A percentile compares a stretch with the other conserved stretches of the same genome.
Evolutionary conservation across 805 yeast species (phyloP).

Genomic region (Kazachstania africana): DNA sequence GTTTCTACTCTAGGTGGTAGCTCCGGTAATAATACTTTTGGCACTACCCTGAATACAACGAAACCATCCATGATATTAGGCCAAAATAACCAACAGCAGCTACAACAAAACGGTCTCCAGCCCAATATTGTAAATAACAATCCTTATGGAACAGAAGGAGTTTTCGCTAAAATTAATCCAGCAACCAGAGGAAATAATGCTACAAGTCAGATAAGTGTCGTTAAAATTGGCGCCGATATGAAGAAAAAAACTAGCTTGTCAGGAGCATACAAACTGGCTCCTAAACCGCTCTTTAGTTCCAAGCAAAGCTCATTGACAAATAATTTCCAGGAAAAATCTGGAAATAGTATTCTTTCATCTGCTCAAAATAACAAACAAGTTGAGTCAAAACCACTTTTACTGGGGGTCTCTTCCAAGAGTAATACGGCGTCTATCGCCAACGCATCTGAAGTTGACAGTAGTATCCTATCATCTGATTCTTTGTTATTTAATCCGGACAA

Average conservation of each 20-base stretch:
- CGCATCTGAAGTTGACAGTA: conserved; percentile 3
- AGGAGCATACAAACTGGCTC: conserved; percentile 52
- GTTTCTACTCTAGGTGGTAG: conserved; percentile 10
- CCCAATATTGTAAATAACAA: conserved; percentile 28
- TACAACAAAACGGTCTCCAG: conserved; percentile 19
- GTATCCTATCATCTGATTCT: not conserved
- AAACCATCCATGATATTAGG: no score
- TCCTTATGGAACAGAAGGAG: conserved; percentile 73
- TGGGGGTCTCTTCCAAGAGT: not conserved
- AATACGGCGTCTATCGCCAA: not conserved
- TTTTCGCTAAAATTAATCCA: conserved; percentile 33
- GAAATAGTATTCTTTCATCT: no score
- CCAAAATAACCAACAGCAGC: conserved; percentile 6
- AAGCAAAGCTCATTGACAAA: conserved; percentile 1
- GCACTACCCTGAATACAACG: no score
- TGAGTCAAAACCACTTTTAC: no score
- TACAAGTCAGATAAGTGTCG: no score
- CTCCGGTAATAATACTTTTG: no score
- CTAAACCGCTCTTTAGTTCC: conserved; percentile 41
- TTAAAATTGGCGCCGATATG: conserved; percentile 34
- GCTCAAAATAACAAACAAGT: no score
- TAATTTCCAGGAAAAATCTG: no score
- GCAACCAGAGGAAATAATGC: conserved; percentile 22
- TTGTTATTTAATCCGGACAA: conserved; percentile 10
- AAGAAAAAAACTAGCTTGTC: conserved; percentile 52